Evolutionary conservation across 1,284 basidiomycete species (phyloP), one percentile per base, ranked within the genome.

Genomic region (Vanrija sp.): DNA sequence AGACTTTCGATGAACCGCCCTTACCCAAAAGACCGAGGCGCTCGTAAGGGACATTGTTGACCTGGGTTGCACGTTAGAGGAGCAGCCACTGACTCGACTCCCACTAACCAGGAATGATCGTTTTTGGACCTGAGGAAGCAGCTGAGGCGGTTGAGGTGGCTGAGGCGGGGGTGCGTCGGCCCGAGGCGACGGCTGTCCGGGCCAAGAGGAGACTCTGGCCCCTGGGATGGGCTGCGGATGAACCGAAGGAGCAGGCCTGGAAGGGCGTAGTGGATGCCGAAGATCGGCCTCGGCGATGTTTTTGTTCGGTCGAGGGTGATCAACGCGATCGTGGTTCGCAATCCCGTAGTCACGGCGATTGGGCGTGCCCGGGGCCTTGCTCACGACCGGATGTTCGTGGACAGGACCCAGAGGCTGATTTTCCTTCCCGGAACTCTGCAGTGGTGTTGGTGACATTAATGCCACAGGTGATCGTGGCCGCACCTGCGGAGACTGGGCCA

Each of bases 1-100:
- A 96, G 19, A 96, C 93, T 51, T 89, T 87, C n/a, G 91, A 95
- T 9, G 91, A 88, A 0, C 93, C 93, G 40, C 93, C 93, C 68
- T 87, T 89, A 40, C 93, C 93, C 52, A 97, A 85, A 72, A 91
- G 79, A 62, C 93, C 90, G 1, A 94, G 80, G 1, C 90, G 85
- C 21, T 86, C 85, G 63, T 95, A 96, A 0, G 81, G 75, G 65
- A 85, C 86, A 67, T 85, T 88, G 77, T 95, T 95, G 26, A 92
- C 86, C 85, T 78, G 42, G 14, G 12, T 28, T 5, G 9, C 8
- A 7, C 1, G 46, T 55, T 10, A 52, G 46, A 3, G 21, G 12
- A 16, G 18, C 26, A 7, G 46, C 23, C 5, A 34, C 28, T 8
- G 3, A 16, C 2, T 5, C 3, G 14, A 23, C 6, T 10, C 7